Percentiles rank a stretch among this genome's conserved stretches.
phyloP scores from a whole-genome alignment of 768 basidiomycete species.

The Lanmaoa rubissima region DNA sequence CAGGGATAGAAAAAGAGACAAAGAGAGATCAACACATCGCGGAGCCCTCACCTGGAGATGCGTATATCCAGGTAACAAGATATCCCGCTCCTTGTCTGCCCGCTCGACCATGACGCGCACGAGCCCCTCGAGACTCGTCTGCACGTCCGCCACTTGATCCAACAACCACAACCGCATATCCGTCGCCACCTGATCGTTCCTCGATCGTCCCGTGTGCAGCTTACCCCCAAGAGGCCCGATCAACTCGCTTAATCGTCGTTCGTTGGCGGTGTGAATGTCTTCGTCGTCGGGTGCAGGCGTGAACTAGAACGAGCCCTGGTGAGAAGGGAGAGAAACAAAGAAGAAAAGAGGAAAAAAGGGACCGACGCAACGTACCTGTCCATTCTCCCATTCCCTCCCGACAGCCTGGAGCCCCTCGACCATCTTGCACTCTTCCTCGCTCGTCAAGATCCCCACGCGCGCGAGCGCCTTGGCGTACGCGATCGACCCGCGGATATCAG shows the following conservation, averaged over 20 bases:
- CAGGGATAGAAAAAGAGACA: background rate
- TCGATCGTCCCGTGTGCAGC: slow-evolving; percentile 93
- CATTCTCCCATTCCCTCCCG: slow-evolving; percentile 80
- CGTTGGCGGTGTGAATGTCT: slow-evolving; percentile 99
- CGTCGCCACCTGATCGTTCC: slow-evolving; percentile 98
- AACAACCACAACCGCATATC: slow-evolving; percentile 98
- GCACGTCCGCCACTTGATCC: slow-evolving; percentile 67
- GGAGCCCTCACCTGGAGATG: slow-evolving; percentile 76
- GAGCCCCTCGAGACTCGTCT: slow-evolving; percentile 68
- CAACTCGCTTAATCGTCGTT: slow-evolving; percentile 88
- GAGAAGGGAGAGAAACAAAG: background rate
- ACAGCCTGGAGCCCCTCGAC: slow-evolving; percentile 73
- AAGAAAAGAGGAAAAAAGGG: too few relatives aligned
- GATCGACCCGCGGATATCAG: slow-evolving; percentile 91
- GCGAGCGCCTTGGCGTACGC: slow-evolving; percentile 90
- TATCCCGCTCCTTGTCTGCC: slow-evolving; percentile 90
- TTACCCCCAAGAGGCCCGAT: slow-evolving; percentile 94
- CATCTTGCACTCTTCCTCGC: slow-evolving; percentile 71
- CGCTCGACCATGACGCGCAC: slow-evolving; percentile 88
- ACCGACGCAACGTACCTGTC: slow-evolving; percentile 44
- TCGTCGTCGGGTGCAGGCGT: slow-evolving; percentile 82
- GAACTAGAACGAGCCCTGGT: slow-evolving; percentile 50
- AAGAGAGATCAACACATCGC: background rate
- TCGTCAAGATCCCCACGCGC: slow-evolving; percentile 76
- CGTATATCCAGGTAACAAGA: slow-evolving; percentile 93